Evolutionary conservation across 805 yeast species (phyloP), one percentile per base, ranked within the genome.

Genomic region (Nakazawaea populi): DNA sequence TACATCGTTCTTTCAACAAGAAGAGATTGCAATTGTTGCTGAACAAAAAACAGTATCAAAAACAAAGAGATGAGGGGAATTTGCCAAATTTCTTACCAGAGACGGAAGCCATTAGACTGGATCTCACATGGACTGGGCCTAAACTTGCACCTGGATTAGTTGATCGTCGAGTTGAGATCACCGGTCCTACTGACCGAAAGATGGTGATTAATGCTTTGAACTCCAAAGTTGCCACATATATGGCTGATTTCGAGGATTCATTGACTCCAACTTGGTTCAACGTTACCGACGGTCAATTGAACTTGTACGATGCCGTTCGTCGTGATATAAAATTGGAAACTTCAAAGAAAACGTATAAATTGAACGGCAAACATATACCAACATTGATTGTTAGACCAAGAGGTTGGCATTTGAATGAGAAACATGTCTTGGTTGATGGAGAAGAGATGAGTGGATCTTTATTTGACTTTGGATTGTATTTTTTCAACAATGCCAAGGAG

Each of bases 181-280:
- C 89, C 46, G 89, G 89, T 39, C 89, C 89, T 44, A 81, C 87
- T 44, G 89, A 83, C 67, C 74, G 88, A 54, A 83, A 83, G 65
- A 83, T 83, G 89, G 87, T 83, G 52, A 82, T 83, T 70, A 83
- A 83, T 58, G 89, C 89, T 37, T 75, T 83, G 61, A 83, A 83
- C 69, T 75, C 87, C 12, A 74, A 74, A 42, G 89, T 83, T 44
- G 85, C 82, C 60, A 82, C 88, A 44, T 84, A 83, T 69, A 84
- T 83, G 89, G 82, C 87, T 49, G 89, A 84, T 64, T 83, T 83
- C 56, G 89, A 84, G 69, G 89, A 83, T 66, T 82, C 87, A 28
- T 73, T 80, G 63, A 79, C 88, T 37, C 89, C 89, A 44, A 82
- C 87, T 42, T 83, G 89, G 89, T 61, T 64, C 61, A 82, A 82